Conservation (phyloP, 768 basidiomycete species). For the Macrolepiota fuliginosa region DNA sequence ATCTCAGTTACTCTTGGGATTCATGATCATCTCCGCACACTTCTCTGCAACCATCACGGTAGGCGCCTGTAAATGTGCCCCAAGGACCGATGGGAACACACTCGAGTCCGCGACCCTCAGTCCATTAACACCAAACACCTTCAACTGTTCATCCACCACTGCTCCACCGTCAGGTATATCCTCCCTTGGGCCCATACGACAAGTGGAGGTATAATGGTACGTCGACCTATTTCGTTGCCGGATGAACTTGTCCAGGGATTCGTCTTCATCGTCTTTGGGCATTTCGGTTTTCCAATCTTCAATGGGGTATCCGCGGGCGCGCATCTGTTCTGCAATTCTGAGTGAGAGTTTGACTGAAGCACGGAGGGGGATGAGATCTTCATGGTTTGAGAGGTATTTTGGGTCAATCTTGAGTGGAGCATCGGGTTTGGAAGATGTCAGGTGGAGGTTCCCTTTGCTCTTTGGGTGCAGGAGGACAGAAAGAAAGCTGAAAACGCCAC, state of each 20-base stretch:
- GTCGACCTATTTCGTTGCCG: conserved; percentile 39
- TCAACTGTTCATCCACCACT: conserved; percentile 35
- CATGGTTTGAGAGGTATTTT: conserved; percentile 39
- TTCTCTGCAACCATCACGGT: conserved; percentile 34
- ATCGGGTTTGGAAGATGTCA: conserved; percentile 41
- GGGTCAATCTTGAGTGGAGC: conserved; percentile 43
- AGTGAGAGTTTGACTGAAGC: conserved; percentile 38
- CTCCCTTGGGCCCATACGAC: conserved; percentile 42
- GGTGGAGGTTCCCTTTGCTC: conserved; percentile 36
- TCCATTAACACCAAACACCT: conserved; percentile 42
- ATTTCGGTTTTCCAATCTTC: conserved; percentile 36
- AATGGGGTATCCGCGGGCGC: conserved; percentile 27
- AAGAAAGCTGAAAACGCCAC: conserved; percentile 24
- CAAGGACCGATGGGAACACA: conserved; percentile 38
- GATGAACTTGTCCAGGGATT: conserved; percentile 35
- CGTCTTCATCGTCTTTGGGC: conserved; percentile 39
- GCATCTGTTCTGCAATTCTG: conserved; percentile 37
- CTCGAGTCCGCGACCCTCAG: conserved; percentile 49
- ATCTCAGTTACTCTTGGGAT: not conserved
- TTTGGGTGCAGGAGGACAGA: conserved; percentile 29
- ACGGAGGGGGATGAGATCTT: conserved; percentile 41
- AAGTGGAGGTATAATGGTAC: conserved; percentile 46
- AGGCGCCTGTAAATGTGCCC: conserved; percentile 31
- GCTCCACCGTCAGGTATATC: conserved; percentile 31
- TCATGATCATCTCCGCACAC: conserved; percentile 31